phyloP scores from a whole-genome alignment of 768 basidiomycete genomes.

The Agaricus blazei region DNA sequence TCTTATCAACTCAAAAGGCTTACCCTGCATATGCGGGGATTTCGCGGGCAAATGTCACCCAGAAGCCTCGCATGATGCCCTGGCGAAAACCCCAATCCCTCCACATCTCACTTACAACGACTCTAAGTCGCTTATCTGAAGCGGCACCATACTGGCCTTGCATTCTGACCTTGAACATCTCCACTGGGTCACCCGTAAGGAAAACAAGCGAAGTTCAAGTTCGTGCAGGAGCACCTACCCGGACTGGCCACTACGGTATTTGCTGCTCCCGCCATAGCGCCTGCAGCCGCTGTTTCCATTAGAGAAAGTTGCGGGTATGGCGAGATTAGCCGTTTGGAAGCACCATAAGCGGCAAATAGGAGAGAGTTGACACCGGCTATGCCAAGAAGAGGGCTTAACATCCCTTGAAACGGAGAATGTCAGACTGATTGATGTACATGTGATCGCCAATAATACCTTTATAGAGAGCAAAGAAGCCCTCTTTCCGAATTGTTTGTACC shows the following conservation, averaged over 20 bases:
- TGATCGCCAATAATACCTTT: constrained; percentile 56
- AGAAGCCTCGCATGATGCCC: constrained; percentile 96
- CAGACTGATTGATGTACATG: neutral
- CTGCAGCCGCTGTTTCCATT: constrained; percentile 76
- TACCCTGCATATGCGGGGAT: constrained; percentile 94
- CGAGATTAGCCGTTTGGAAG: constrained; percentile 75
- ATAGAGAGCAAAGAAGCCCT: constrained; percentile 91
- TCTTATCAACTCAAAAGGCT: neutral
- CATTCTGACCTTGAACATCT: constrained; percentile 99
- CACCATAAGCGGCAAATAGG: constrained; percentile 87
- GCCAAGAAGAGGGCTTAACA: constrained; percentile 87
- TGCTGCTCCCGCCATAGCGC: constrained; percentile 87
- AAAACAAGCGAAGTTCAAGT: neutral
- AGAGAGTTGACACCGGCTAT: constrained; percentile 96
- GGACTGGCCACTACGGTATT: constrained; percentile 92
- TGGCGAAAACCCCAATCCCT: constrained; percentile 75
- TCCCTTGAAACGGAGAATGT: constrained; percentile 46
- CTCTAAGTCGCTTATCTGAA: constrained; percentile 72
- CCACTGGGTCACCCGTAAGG: constrained; percentile 43
- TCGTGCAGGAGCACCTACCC: constrained; percentile 32
- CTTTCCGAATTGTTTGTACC: constrained; percentile 72
- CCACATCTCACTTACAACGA: constrained; percentile 81
- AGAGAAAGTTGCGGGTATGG: constrained; percentile 85
- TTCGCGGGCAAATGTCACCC: constrained; percentile 93
- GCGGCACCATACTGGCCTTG: constrained; percentile 88